Evolutionary conservation across 805 yeast genomes (phyloP).

Genomic region (Saccharomycopsis babjevae): DNA sequence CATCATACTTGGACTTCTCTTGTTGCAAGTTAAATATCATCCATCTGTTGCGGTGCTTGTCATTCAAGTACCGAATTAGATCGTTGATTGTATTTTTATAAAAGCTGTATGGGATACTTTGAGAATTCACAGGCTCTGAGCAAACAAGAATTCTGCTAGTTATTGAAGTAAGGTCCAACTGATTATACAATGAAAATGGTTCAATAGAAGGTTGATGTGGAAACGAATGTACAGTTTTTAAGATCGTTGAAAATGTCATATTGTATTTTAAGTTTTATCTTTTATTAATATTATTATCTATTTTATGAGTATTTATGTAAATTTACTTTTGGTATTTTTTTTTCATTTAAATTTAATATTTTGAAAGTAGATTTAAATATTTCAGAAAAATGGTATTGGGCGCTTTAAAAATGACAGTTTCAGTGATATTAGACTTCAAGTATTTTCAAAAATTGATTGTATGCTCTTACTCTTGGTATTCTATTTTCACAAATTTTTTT

Average conservation of each 20-base stretch:
- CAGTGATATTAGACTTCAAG: no score
- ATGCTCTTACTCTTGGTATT: no score
- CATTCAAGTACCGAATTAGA: slow-evolving; percentile 37
- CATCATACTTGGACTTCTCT: slow-evolving; percentile 39
- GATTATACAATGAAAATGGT: slow-evolving; percentile 4
- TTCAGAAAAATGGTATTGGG: not conserved
- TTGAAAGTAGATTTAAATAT: not conserved
- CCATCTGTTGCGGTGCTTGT: slow-evolving; percentile 50
- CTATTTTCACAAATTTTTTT: not conserved
- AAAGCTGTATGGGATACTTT: slow-evolving; percentile 27
- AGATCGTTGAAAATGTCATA: slow-evolving; percentile 5
- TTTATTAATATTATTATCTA: not conserved
- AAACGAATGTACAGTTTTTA: slow-evolving; percentile 1
- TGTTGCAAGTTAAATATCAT: slow-evolving; percentile 61
- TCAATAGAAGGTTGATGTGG: slow-evolving; percentile 2
- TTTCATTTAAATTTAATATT: not conserved
- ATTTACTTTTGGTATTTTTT: not conserved
- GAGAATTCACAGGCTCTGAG: slow-evolving; percentile 56
- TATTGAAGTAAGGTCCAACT: slow-evolving; percentile 59
- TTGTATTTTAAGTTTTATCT: not conserved
- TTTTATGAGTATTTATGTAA: not conserved
- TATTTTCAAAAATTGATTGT: no score
- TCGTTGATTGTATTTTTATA: slow-evolving; percentile 46
- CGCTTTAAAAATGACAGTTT: not conserved
- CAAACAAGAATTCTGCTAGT: slow-evolving; percentile 58